phyloP scores from a whole-genome alignment of 331 rosid species.

The Saraca asoca region DNA sequence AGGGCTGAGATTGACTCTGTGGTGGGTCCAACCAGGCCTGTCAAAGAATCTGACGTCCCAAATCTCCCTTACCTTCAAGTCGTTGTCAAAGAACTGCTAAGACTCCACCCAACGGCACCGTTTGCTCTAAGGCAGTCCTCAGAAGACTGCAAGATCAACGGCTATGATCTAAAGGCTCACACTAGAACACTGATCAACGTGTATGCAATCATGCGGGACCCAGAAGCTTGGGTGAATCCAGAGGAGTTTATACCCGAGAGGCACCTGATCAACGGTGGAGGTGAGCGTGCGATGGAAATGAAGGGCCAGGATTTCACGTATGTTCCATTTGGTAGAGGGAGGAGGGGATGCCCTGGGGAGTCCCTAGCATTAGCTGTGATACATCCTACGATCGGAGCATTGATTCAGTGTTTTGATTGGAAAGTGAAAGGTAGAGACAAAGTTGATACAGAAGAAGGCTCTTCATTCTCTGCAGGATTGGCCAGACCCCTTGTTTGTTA shows the following conservation, averaged over 20 bases:
- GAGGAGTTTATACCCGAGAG: slow-evolving; percentile 65
- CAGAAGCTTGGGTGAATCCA: slow-evolving; percentile 53
- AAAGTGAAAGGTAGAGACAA: slow-evolving; percentile 10
- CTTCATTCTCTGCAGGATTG: slow-evolving; percentile 12
- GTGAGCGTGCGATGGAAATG: slow-evolving; percentile 21
- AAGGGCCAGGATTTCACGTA: slow-evolving; percentile 39
- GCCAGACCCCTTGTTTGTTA: slow-evolving; percentile 13
- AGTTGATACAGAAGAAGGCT: not conserved
- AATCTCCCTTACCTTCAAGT: slow-evolving; percentile 61
- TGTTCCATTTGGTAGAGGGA: slow-evolving; percentile 46
- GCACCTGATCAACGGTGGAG: slow-evolving; percentile 35
- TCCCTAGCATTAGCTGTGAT: slow-evolving; percentile 39
- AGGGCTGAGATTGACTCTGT: slow-evolving; percentile 53
- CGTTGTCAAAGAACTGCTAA: slow-evolving; percentile 52
- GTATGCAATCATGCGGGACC: slow-evolving; percentile 71
- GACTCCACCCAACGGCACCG: slow-evolving; percentile 74
- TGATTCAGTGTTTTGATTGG: slow-evolving; percentile 46
- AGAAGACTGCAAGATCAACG: slow-evolving; percentile 49
- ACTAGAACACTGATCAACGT: slow-evolving; percentile 57
- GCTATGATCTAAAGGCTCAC: slow-evolving; percentile 46
- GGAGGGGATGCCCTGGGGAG: slow-evolving; percentile 43
- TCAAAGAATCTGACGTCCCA: slow-evolving; percentile 57
- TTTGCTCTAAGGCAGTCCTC: slow-evolving; percentile 54
- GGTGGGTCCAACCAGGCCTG: slow-evolving; percentile 43
- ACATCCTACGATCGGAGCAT: slow-evolving; percentile 40